phyloP scores from a whole-genome alignment of 805 yeast species.

The Candida palmyrensis region DNA sequence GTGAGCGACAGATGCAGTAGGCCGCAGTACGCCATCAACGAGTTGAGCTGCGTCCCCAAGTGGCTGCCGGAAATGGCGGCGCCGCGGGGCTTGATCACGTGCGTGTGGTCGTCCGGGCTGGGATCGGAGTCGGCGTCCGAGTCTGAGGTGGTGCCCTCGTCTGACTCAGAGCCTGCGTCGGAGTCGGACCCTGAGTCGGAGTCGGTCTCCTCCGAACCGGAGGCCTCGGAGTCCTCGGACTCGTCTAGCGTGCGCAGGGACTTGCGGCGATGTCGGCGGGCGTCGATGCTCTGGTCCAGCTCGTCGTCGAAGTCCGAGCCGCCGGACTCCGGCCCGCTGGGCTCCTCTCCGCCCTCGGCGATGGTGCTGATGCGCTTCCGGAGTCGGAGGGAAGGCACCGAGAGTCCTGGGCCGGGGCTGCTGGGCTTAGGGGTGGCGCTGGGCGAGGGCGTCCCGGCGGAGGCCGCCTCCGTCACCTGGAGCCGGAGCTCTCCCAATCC shows the following conservation, averaged over 20 bases:
- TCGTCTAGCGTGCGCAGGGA: too few species aligned
- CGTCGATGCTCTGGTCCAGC: too few species aligned
- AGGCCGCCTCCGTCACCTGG: too few species aligned
- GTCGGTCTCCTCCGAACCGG: slow-evolving; percentile 7
- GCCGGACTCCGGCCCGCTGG: slow-evolving; percentile 10
- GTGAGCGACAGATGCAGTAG: slow-evolving; percentile 10
- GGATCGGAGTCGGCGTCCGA: slow-evolving; percentile 11
- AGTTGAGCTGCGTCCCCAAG: slow-evolving; percentile 19
- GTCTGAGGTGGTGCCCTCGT: background rate
- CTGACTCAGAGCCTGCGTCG: slow-evolving; percentile 2
- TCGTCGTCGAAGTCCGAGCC: slow-evolving; percentile 9
- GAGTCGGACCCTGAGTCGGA: slow-evolving; percentile 6
- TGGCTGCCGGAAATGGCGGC: slow-evolving; percentile 5
- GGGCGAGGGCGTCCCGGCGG: too few species aligned
- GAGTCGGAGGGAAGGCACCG: background rate
- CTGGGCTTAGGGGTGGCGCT: too few species aligned
- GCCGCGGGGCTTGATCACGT: slow-evolving; percentile 16
- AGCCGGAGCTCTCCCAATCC: too few species aligned
- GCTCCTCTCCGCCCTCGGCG: slow-evolving; percentile 18
- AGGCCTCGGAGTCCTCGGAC: too few species aligned
- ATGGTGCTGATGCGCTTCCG: slow-evolving; percentile 23
- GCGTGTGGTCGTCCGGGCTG: slow-evolving; percentile 27
- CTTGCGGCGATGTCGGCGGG: too few species aligned
- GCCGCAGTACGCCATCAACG: slow-evolving; percentile 34
- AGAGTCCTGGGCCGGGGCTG: slow-evolving; percentile 2